Evolutionary conservation across 1,139 yeast genomes (phyloP).

Genomic region (Geotrichum restrictum): DNA sequence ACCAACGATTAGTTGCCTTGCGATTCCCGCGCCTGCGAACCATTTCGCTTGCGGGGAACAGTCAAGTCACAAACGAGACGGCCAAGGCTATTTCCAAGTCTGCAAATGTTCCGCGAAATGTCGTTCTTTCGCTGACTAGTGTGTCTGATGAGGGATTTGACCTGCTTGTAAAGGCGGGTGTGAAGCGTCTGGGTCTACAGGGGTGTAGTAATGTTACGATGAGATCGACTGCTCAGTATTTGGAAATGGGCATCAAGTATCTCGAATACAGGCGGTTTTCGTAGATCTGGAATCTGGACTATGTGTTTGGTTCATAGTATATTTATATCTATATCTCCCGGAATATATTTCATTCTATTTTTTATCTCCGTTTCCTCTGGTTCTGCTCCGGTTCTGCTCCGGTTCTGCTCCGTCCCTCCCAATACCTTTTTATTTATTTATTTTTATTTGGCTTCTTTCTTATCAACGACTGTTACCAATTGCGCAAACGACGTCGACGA

Average conservation of each 20-base stretch:
- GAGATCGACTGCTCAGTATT: background rate
- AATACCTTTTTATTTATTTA: background rate
- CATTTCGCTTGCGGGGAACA: slow-evolving; percentile 12
- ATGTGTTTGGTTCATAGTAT: no score
- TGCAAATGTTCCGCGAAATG: slow-evolving; percentile 7
- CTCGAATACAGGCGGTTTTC: slow-evolving; percentile 8
- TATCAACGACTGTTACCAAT: no score
- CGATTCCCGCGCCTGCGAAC: slow-evolving; percentile 14
- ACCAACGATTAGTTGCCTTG: background rate
- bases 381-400: no score
- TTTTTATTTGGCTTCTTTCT: background rate
- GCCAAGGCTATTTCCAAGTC: slow-evolving; percentile 15
- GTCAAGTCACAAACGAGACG: slow-evolving; percentile 12
- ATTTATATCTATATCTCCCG: no score
- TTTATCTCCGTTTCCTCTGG: background rate
- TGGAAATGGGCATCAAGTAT: slow-evolving; percentile 2
- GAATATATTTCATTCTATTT: background rate
- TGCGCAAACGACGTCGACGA: no score
- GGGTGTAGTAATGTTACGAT: slow-evolving; percentile 6
- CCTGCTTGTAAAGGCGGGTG: slow-evolving; percentile 11
- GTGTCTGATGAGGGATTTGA: slow-evolving; percentile 17
- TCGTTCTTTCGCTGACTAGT: slow-evolving; percentile 13
- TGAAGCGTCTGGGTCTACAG: slow-evolving; percentile 15
- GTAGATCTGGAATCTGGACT: no score
- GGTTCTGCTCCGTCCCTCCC: background rate